These are phyloP conservation scores for Vigna mungo DNA, from an alignment of 306 rosid species.

Conservation along the genomic window DNA sequence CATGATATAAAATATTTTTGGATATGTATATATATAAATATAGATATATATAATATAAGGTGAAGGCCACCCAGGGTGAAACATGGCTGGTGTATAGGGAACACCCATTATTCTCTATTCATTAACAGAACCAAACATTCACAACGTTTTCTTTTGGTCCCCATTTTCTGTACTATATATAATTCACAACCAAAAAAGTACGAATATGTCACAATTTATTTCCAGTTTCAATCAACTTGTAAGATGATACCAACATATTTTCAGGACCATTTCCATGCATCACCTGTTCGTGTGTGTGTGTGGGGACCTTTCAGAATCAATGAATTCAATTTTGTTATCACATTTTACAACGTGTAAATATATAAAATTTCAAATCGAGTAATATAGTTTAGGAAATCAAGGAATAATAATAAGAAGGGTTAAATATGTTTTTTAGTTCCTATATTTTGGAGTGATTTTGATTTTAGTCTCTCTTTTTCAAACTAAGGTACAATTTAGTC, in stretches of 20 bases:
- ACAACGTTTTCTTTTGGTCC: conserved; percentile 43
- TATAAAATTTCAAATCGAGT: no score
- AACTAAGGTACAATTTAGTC: no score
- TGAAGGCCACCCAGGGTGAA: conserved; percentile 64
- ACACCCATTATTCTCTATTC: conserved; percentile 46
- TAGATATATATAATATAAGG: not conserved
- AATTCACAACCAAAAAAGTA: not conserved
- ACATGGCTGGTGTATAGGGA: conserved; percentile 60
- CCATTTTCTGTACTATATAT: not conserved
- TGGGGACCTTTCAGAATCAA: conserved; percentile 36
- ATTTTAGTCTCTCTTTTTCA: no score
- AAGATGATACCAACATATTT: conserved; percentile 15
- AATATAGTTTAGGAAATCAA: no score
- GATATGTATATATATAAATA: no score
- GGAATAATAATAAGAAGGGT: no score
- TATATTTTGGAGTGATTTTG: no score
- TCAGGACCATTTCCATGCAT: conserved; percentile 48
- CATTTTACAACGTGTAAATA: no score
- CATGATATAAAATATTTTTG: no score
- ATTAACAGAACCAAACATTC: conserved; percentile 39
- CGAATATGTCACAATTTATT: conserved; percentile 38
- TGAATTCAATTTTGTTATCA: no score
- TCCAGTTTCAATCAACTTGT: conserved; percentile 43
- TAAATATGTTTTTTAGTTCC: no score
- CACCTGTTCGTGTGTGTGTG: not conserved